Conservation (phyloP, 371 early-diverging fungal genomes). For the Rhizopus stolonifer region DNA sequence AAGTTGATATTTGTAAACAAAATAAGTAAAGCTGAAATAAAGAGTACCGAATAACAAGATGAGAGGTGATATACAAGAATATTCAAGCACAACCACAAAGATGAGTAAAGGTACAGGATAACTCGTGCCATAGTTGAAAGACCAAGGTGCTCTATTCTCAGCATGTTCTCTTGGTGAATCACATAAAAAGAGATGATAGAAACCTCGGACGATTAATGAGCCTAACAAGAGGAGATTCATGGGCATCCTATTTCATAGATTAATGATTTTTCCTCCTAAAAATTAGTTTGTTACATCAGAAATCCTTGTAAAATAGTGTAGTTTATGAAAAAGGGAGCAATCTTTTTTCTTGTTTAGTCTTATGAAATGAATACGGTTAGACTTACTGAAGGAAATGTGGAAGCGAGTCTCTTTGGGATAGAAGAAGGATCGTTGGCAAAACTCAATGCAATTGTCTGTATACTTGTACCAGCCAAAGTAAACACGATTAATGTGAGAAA, state of each 20-base stretch:
- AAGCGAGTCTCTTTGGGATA: conserved; percentile 62
- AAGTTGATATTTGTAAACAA: conserved; percentile 85
- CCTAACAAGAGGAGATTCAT: conserved; percentile 67
- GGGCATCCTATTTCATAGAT: conserved; percentile 44
- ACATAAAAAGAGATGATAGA: conserved; percentile 48
- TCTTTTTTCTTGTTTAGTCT: conserved; percentile 21
- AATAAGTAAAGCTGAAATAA: conserved; percentile 75
- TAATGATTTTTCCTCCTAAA: too few species aligned
- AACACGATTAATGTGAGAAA: conserved; percentile 88
- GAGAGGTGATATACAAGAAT: conserved; percentile 85
- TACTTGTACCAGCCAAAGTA: conserved; percentile 72
- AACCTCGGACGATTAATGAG: conserved; percentile 39
- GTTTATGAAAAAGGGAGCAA: conserved; percentile 81
- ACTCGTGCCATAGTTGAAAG: conserved; percentile 61
- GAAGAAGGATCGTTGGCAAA: conserved; percentile 54
- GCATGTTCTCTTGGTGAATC: conserved; percentile 75
- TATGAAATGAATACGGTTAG: not conserved
- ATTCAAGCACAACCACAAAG: conserved; percentile 84
- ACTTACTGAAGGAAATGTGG: conserved; percentile 51
- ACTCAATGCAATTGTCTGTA: conserved; percentile 58
- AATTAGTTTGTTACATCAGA: conserved; percentile 38
- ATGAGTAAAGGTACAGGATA: conserved; percentile 73
- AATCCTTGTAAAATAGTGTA: conserved; percentile 70
- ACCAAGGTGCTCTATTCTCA: conserved; percentile 54
- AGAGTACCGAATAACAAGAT: conserved; percentile 76